Evolutionary conservation across 208 protist species (phyloP).

Genomic region (Trypanosomatidae sp.): DNA sequence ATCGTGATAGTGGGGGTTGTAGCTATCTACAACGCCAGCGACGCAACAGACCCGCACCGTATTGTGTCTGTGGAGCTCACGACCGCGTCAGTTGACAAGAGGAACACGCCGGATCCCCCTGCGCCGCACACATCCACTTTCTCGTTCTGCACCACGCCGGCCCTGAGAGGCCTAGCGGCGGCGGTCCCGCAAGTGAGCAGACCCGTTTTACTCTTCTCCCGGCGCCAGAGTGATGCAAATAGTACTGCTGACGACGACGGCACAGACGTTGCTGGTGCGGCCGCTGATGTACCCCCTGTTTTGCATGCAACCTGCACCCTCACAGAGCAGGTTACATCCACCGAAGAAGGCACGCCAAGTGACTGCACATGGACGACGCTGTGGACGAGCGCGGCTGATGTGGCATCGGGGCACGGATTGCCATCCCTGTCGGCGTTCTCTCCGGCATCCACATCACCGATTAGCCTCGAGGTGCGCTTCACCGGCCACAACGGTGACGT

Average conservation of each 20-base stretch:
- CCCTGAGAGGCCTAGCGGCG: conserved; percentile 26
- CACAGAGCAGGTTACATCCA: conserved; percentile 11
- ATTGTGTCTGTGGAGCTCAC: conserved; percentile 6
- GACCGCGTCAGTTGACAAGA: conserved; percentile 4
- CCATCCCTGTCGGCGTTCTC: background rate
- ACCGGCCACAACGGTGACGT: conserved; percentile 31
- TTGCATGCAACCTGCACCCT: conserved; percentile 19
- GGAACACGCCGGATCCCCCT: background rate
- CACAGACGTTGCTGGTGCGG: background rate
- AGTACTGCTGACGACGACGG: background rate
- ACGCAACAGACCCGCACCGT: conserved; percentile 24
- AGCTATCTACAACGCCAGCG: conserved; percentile 16
- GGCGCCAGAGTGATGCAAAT: background rate
- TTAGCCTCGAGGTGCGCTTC: conserved; percentile 19
- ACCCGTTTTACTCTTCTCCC: conserved; percentile 19
- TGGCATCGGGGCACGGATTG: background rate
- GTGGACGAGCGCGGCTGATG: conserved; percentile 22
- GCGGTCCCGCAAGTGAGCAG: conserved; percentile 37
- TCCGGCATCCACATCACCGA: background rate
- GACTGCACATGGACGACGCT: conserved; percentile 12
- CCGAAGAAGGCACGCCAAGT: background rate
- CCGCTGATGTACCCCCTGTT: background rate
- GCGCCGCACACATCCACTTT: background rate
- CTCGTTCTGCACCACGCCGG: conserved; percentile 23
- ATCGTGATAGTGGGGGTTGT: conserved; percentile 33